Evolutionary conservation across 1,139 yeast species (phyloP).

Genomic region (Pichia sp.): DNA sequence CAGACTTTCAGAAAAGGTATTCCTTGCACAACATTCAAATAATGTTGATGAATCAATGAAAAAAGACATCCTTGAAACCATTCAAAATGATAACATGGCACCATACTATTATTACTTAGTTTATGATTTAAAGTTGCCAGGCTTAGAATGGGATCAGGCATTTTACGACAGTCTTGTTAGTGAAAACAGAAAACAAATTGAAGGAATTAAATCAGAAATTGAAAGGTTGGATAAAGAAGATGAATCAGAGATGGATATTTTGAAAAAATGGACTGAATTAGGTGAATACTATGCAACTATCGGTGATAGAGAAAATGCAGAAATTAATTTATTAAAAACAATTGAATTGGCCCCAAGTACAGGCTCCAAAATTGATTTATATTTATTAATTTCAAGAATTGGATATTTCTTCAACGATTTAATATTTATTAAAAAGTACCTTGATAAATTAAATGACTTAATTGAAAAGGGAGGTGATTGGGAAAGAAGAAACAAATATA

Average conservation of each 20-base stretch:
- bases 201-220: conserved; percentile 54
- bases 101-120: conserved; percentile 77
- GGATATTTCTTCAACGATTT: conserved; percentile 86
- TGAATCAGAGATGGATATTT: conserved; percentile 81
- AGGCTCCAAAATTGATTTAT: conserved; percentile 84
- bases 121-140: conserved; percentile 37
- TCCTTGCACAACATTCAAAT: conserved; percentile 36
- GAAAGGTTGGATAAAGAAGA: conserved; percentile 77
- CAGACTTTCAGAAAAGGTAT: conserved; percentile 69
- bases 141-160: conserved; percentile 50
- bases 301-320: conserved; percentile 76
- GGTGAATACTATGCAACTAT: conserved; percentile 86
- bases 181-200: conserved; percentile 50
- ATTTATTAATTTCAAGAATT: conserved; percentile 72
- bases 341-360: conserved; percentile 75
- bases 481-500: conserved; percentile 94
- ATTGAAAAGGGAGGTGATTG: conserved; percentile 98
- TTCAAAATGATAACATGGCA: conserved; percentile 61
- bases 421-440: conserved; percentile 58
- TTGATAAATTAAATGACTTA: conserved; percentile 64
- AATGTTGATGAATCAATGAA: conserved; percentile 31
- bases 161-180: conserved; percentile 45
- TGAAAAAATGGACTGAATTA: conserved; percentile 68
- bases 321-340: conserved; percentile 64
- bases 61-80: conserved; percentile 43